Evolutionary conservation across 2,329 filamentous ascomycete genomes (phyloP), one percentile per base, ranked within the genome.

Genomic region (Xylaria sp.): DNA sequence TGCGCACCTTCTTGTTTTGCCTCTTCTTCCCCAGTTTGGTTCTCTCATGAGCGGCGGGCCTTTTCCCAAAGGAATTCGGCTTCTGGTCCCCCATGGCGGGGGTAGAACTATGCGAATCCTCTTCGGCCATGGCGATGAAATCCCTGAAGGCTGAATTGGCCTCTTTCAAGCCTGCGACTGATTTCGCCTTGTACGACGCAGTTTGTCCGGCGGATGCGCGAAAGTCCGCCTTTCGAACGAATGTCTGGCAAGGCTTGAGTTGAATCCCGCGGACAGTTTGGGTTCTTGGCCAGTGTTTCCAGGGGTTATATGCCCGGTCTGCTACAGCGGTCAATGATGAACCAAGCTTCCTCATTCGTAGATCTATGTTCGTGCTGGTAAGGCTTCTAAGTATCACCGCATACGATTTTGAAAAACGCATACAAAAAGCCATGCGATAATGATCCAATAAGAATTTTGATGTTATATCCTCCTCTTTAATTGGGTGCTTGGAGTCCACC

Each of bases 1-100:
- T 89, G 8, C 63, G 60, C 13, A 55, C 7, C 28, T 70, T 73
- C 71, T 73, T 73, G 52, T 67, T 54, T 39, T 72, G 61, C 46
- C 59, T 67, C 66, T 74, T 75, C 62, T 67, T 67, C 5, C 65
- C 64, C n/a, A 13, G 64, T 10, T 69, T 65, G 25, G 69, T 61
- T 20, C 67, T 72, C n/a, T 72, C 66, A 1, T 72, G 56, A 31
- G 61, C 28, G 37, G 69, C 69, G 0, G 73, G 65, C 23, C 75
- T 69, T 66, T 77, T 77, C 57, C 72, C 71, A 6, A 63, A 54
- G 10, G 20, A 10, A 3, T 48, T 63, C 31, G 44, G 46, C 28
- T 15, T 63, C 64, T n/a, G 23, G 48, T 9, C n/a, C 61, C 25
- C 50, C 12, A 9, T 20, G 15, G 20, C 15, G 7, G 59, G 37